These are phyloP conservation scores for Jackrogersella minutella DNA, from an alignment of 495 filamentous ascomycete genomes.

Conservation along the genomic window DNA sequence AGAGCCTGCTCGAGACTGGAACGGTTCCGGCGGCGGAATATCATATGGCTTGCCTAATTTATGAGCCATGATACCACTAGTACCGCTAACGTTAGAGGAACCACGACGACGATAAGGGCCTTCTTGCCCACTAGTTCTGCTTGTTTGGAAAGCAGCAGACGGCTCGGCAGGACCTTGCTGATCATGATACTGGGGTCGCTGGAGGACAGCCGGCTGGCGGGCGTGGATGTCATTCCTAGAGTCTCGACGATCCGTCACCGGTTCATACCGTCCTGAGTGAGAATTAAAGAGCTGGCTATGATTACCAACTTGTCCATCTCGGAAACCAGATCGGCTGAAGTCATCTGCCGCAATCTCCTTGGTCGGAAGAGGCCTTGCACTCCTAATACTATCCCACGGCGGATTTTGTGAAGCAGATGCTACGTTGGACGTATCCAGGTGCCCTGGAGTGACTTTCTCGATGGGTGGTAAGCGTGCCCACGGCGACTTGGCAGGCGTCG, in stretches of 20 bases:
- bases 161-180: conserved; percentile 82
- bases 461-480: conserved; percentile 89
- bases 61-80: conserved; percentile 73
- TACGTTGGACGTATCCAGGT: conserved; percentile 50
- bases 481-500: conserved; percentile 82
- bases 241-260: conserved; percentile 78
- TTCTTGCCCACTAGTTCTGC: conserved; percentile 73
- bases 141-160: conserved; percentile 89
- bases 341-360: conserved; percentile 95
- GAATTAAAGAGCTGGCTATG: conserved; percentile 90
- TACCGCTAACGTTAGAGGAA: conserved; percentile 95
- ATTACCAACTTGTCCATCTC: conserved; percentile 65
- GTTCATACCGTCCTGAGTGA: conserved; percentile 92
- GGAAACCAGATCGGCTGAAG: conserved; percentile 82
- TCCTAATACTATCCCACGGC: conserved; percentile 44
- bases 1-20: conserved; percentile 55
- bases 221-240: conserved; percentile 71
- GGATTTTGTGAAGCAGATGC: conserved; percentile 43
- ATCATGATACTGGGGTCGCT: conserved; percentile 68
- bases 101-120: conserved; percentile 77
- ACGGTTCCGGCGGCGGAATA: conserved; percentile 54
- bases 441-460: conserved; percentile 77
- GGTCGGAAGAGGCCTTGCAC: conserved; percentile 55
- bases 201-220: conserved; percentile 80
- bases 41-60: conserved; percentile 56